Conservation (phyloP, 768 basidiomycete species). For the Pulveroboletus sp. region DNA sequence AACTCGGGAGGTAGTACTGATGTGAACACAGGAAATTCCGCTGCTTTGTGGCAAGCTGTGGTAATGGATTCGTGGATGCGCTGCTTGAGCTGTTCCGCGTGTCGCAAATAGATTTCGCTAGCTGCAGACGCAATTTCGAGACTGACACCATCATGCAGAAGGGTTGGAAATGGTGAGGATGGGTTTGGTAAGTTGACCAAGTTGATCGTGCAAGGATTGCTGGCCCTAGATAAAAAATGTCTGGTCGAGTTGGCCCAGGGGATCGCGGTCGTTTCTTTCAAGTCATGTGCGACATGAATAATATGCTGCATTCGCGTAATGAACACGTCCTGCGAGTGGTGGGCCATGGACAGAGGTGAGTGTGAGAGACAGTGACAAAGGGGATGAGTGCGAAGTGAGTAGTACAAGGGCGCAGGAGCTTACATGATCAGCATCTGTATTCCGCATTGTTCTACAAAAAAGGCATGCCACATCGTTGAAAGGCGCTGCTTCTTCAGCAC, state of each 20-base stretch:
- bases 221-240: too few species aligned
- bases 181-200: not conserved
- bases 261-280: not conserved
- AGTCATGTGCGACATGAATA: not conserved
- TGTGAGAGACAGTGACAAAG: too few species aligned
- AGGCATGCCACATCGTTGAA: too few species aligned
- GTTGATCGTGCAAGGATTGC: too few species aligned
- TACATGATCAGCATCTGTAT: not conserved
- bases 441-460: conserved; percentile 12
- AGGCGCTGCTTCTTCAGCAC: too few species aligned
- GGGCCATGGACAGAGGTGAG: not conserved
- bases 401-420: too few species aligned
- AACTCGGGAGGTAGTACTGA: fast-evolving
- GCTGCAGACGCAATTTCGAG: not conserved
- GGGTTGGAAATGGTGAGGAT: not conserved
- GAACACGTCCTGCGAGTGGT: not conserved
- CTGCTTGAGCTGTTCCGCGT: not conserved
- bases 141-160: not conserved
- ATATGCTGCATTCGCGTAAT: not conserved
- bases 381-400: too few species aligned
- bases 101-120: not conserved
- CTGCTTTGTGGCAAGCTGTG: not conserved
- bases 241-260: not conserved
- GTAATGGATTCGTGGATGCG: not conserved
- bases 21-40: not conserved